Evolutionary conservation across 345 rosid genomes (phyloP).

Genomic region (Anastatica hierochuntica): DNA sequence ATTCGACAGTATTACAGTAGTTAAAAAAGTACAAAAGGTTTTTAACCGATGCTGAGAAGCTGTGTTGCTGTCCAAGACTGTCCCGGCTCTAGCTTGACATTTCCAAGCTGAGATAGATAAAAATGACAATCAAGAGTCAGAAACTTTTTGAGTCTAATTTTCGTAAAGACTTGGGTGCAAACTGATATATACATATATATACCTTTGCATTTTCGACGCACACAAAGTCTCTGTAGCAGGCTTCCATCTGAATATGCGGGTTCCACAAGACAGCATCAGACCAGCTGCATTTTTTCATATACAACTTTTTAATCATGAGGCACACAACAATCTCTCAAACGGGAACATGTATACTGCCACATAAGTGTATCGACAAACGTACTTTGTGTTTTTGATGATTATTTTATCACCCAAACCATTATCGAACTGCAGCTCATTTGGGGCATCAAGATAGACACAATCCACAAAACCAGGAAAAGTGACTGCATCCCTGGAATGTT

Average conservation of each 20-base stretch:
- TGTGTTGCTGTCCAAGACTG: constrained; percentile 86
- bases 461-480: constrained; percentile 88
- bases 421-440: constrained; percentile 49
- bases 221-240: constrained; percentile 80
- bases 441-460: constrained; percentile 68
- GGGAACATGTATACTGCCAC: background rate
- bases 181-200: no score
- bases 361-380: constrained; percentile 11
- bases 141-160: background rate
- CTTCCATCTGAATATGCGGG: constrained; percentile 89
- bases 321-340: background rate
- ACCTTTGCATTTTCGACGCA: constrained; percentile 96
- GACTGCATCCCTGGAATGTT: constrained; percentile 58
- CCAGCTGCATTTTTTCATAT: constrained; percentile 47
- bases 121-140: background rate
- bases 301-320: background rate
- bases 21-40: constrained; percentile 10
- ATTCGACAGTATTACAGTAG: background rate
- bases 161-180: background rate
- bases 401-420: constrained; percentile 80
- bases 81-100: constrained; percentile 61
- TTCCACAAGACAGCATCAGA: constrained; percentile 92
- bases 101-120: constrained; percentile 53
- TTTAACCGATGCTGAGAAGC: constrained; percentile 46
- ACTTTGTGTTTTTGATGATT: constrained; percentile 65